Evolutionary conservation across 1,284 basidiomycete species (phyloP).

Genomic region (Moesziomyces sp.): DNA sequence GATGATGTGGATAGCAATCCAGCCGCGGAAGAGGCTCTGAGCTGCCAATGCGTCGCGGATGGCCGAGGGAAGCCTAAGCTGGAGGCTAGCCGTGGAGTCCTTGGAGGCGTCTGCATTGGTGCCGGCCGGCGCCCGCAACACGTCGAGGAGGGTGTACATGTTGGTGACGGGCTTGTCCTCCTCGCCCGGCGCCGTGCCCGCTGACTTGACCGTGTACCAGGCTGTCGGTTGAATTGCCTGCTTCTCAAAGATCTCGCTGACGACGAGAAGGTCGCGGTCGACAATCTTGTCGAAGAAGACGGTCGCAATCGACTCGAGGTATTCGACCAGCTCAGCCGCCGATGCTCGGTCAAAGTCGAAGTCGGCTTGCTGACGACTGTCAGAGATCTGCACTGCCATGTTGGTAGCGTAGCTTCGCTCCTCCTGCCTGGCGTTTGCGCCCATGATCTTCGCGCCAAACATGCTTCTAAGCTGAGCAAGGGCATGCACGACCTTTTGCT

Average conservation of each 20-base stretch:
- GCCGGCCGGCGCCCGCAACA: constrained; percentile 20
- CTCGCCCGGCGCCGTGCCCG: constrained; percentile 18
- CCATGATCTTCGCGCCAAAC: constrained; percentile 48
- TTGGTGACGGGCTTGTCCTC: constrained; percentile 55
- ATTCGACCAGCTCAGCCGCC: constrained; percentile 55
- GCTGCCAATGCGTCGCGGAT: constrained; percentile 58
- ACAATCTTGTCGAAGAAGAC: constrained; percentile 62
- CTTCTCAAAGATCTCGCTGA: constrained; percentile 56
- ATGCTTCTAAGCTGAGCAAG: constrained; percentile 39
- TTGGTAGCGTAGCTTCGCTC: constrained; percentile 32
- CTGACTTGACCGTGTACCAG: constrained; percentile 50
- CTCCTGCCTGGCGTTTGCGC: constrained; percentile 44
- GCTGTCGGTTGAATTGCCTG: constrained; percentile 46
- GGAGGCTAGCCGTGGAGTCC: constrained; percentile 20
- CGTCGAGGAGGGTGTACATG: constrained; percentile 61
- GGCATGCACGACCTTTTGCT: constrained; percentile 40
- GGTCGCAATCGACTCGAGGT: constrained; percentile 61
- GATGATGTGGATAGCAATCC: constrained; percentile 62
- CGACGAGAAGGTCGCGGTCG: constrained; percentile 57
- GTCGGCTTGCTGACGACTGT: constrained; percentile 15
- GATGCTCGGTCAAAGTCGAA: constrained; percentile 54
- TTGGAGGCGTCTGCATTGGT: constrained; percentile 5
- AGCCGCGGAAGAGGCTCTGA: constrained; percentile 58
- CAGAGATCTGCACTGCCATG: constrained; percentile 24
- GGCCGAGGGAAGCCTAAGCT: constrained; percentile 50